A percentile compares a stretch with the other conserved stretches of the same genome.
phyloP scores from a whole-genome alignment of 2,329 filamentous ascomycete species.

The Fusarium compactum region DNA sequence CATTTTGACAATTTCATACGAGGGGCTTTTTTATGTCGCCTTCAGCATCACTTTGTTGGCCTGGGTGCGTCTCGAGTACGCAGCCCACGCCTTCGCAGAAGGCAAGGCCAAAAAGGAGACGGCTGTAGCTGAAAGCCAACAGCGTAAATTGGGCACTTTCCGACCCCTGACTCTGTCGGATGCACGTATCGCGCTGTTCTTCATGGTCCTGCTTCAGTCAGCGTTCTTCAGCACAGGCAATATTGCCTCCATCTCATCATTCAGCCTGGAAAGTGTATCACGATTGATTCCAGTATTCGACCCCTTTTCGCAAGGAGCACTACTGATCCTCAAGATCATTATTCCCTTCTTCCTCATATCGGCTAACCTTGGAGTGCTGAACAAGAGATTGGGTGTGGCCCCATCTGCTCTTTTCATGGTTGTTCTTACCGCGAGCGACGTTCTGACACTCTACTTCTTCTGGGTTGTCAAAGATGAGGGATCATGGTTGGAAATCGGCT shows the following conservation, averaged over 20 bases:
- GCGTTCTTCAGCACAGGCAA: constrained; percentile 98
- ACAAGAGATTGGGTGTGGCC: constrained; percentile 83
- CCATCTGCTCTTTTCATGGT: constrained; percentile 94
- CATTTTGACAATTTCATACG: constrained; percentile 96
- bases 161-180: constrained; percentile 85
- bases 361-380: constrained; percentile 93
- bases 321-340: constrained; percentile 89
- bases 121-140: constrained; percentile 20
- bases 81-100: constrained; percentile 59
- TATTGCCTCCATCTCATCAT: constrained; percentile 91
- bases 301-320: constrained; percentile 88
- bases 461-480: constrained; percentile 98
- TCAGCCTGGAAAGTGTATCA: constrained; percentile 90
- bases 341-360: constrained; percentile 94
- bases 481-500: constrained; percentile 97
- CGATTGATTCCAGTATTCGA: constrained; percentile 93
- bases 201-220: constrained; percentile 93
- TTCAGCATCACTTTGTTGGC: constrained; percentile 85
- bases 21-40: constrained; percentile 93
- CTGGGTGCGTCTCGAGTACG: constrained; percentile 94
- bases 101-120: constrained; percentile 42
- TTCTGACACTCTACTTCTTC: constrained; percentile 96
- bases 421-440: constrained; percentile 90
- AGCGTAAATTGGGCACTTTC: constrained; percentile 49
- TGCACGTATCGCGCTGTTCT: constrained; percentile 89